A percentile compares a stretch with the other conserved stretches of the same genome.
Evolutionary conservation across 148 eudicot genomes (phyloP).

Genomic region (Polygonum aviculare): DNA sequence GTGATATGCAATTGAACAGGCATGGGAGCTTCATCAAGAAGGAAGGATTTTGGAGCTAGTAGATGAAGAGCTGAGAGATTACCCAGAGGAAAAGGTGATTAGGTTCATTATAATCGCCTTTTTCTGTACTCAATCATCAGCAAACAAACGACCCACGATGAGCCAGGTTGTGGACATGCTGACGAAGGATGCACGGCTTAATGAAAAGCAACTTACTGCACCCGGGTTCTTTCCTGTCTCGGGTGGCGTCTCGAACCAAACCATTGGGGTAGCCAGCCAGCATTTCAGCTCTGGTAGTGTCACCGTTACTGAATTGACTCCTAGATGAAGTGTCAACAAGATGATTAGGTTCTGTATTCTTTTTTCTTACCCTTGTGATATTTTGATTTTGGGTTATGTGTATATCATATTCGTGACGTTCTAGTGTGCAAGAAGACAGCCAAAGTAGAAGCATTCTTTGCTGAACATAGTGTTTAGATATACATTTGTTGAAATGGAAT

Average conservation of each 20-base stretch:
- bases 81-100: conserved; percentile 45
- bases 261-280: conserved; percentile 34
- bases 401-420: background rate
- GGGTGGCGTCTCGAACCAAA: conserved; percentile 20
- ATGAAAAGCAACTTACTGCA: conserved; percentile 57
- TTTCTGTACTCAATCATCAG: conserved; percentile 77
- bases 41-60: conserved; percentile 67
- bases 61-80: conserved; percentile 55
- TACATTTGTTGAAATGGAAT: background rate
- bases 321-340: conserved; percentile 42
- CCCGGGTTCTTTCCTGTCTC: conserved; percentile 65
- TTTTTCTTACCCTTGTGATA: conserved; percentile 10
- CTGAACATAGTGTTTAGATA: background rate
- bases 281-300: conserved; percentile 56
- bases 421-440: background rate
- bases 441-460: background rate
- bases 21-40: conserved; percentile 73
- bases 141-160: conserved; percentile 77
- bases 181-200: conserved; percentile 41
- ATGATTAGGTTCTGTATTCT: conserved; percentile 8
- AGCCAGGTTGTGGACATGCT: conserved; percentile 88
- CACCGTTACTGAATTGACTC: conserved; percentile 50
- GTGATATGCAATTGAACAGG: conserved; percentile 27
- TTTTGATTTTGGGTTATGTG: conserved; percentile 8
- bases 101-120: conserved; percentile 74